phyloP scores from a whole-genome alignment of 2,329 filamentous ascomycete genomes.

The Canariomyces notabilis region DNA sequence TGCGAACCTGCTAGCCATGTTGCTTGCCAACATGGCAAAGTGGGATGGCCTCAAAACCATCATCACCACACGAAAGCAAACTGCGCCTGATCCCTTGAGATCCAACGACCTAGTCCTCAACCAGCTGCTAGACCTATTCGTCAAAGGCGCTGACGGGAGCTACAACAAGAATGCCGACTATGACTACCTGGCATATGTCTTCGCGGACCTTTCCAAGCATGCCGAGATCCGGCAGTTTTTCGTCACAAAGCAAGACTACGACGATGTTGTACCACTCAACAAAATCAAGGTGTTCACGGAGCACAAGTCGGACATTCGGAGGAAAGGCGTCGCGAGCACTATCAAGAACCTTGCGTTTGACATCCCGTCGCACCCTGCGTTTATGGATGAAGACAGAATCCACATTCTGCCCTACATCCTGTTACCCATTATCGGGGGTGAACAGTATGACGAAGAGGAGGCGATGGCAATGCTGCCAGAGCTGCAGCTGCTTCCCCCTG shows the following conservation, averaged over 20 bases:
- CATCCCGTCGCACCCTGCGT: conserved; percentile 62
- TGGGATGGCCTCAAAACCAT: conserved; percentile 67
- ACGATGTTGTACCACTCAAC: conserved; percentile 78
- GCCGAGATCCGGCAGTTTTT: conserved; percentile 71
- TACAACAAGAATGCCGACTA: conserved; percentile 84
- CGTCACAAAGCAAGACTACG: conserved; percentile 67
- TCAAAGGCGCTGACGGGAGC: conserved; percentile 76
- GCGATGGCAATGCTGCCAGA: conserved; percentile 82
- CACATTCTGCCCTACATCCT: conserved; percentile 85
- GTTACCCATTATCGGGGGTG: conserved; percentile 78
- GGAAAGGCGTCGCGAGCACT: conserved; percentile 91
- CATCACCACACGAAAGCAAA: conserved; percentile 63
- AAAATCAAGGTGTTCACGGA: conserved; percentile 95
- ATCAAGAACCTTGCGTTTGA: conserved; percentile 95
- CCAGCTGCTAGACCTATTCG: conserved; percentile 92
- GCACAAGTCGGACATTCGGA: conserved; percentile 73
- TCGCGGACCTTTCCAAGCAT: conserved; percentile 87
- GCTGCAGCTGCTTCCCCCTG: conserved; percentile 79
- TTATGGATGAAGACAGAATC: conserved; percentile 67
- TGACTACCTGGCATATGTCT: conserved; percentile 90
- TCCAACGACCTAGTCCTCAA: conserved; percentile 73
- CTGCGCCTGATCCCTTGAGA: conserved; percentile 62
- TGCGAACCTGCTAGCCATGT: conserved; percentile 81
- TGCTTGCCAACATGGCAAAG: conserved; percentile 88
- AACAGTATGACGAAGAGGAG: conserved; percentile 86